Percentiles rank a stretch among this genome's conserved stretches.
Evolutionary conservation across 2,329 filamentous ascomycete genomes (phyloP).

Genomic region (Ascocoryne sarcoides): DNA sequence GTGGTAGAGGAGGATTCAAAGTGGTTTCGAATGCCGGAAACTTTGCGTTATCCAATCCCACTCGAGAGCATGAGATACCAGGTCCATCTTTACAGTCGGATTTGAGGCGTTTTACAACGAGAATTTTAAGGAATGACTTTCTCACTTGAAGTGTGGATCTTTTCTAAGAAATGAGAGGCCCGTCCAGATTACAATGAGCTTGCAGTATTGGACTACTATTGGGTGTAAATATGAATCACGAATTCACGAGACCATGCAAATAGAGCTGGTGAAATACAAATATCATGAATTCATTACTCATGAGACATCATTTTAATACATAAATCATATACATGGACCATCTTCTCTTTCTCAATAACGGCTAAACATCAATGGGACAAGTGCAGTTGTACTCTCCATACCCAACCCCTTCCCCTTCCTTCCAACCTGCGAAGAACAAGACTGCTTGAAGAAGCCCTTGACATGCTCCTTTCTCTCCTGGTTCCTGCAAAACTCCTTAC

Average conservation of each 20-base stretch:
- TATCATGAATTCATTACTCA: background rate
- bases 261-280: background rate
- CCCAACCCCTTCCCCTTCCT: conserved; percentile 17
- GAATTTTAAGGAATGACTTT: no score
- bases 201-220: no score
- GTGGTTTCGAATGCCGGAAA: conserved; percentile 71
- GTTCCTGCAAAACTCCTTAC: conserved; percentile 39
- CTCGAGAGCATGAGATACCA: conserved; percentile 96
- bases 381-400: conserved; percentile 42
- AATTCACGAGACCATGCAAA: background rate
- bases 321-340: background rate
- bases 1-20: conserved; percentile 65
- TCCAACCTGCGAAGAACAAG: conserved; percentile 14
- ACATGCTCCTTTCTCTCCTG: conserved; percentile 19
- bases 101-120: no score
- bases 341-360: conserved; percentile 27
- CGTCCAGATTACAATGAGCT: no score
- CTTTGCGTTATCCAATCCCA: conserved; percentile 69
- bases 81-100: conserved; percentile 65
- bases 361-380: conserved; percentile 55
- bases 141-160: no score
- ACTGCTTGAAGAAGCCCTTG: conserved; percentile 21
- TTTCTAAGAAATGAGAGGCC: no score
- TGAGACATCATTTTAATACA: background rate
- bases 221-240: background rate